Evolutionary conservation across 208 protist genomes (phyloP).

Genomic region (Leishmania tarentolae): DNA sequence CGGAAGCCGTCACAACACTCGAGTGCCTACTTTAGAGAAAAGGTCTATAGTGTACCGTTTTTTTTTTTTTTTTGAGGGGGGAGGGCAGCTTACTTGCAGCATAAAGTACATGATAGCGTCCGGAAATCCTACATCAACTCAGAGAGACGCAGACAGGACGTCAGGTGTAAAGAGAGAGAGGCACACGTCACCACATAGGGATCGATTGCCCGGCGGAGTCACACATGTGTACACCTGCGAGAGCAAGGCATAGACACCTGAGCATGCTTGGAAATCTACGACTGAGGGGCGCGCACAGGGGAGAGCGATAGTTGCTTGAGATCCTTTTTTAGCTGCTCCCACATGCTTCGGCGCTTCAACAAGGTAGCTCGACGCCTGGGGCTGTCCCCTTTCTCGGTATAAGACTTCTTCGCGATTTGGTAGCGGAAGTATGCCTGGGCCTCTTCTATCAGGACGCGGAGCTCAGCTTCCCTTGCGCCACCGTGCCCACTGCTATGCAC

Average conservation of each 20-base stretch:
- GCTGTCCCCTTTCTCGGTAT: conserved; percentile 16
- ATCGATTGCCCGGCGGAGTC: neutral
- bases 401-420: conserved; percentile 4
- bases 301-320: conserved; percentile 4
- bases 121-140: neutral
- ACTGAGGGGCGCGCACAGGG: neutral
- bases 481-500: conserved; percentile 12
- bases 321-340: conserved; percentile 1
- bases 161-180: neutral
- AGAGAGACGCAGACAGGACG: neutral
- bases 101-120: neutral
- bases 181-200: neutral
- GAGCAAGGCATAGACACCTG: too few relatives aligned
- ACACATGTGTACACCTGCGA: neutral
- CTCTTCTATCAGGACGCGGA: conserved; percentile 21
- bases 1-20: too few relatives aligned
- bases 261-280: neutral
- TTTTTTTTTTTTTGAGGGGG: neutral
- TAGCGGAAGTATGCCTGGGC: conserved; percentile 20
- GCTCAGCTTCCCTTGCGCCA: conserved; percentile 10
- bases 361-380: neutral
- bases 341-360: conserved; percentile 11
- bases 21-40: neutral
- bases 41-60: too few relatives aligned
- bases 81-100: neutral